phyloP scores from a whole-genome alignment of 2,329 filamentous ascomycete species.

The Beauveria australis region DNA sequence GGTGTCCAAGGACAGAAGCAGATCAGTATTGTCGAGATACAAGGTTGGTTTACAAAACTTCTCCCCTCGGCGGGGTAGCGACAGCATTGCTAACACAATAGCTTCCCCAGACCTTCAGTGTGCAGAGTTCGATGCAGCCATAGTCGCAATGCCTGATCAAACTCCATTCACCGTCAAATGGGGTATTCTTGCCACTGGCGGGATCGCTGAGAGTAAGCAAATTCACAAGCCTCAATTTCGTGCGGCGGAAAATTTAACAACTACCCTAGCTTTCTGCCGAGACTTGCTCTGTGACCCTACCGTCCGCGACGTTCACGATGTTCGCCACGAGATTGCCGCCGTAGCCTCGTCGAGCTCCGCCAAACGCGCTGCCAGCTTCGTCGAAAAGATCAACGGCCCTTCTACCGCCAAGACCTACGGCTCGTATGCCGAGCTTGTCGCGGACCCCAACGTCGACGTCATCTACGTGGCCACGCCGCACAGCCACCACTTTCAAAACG shows the following conservation, averaged over 20 bases:
- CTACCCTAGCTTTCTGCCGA: slow-evolving; percentile 53
- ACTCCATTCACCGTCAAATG: slow-evolving; percentile 43
- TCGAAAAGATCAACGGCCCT: slow-evolving; percentile 62
- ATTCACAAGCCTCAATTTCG: background rate
- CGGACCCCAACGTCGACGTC: slow-evolving; percentile 71
- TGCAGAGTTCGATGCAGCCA: background rate
- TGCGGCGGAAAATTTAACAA: background rate
- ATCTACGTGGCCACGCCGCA: slow-evolving; percentile 87
- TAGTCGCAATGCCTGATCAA: slow-evolving; percentile 27
- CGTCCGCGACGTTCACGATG: slow-evolving; percentile 59
- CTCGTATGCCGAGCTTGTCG: slow-evolving; percentile 73
- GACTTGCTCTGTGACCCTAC: slow-evolving; percentile 71
- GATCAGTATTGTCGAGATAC: background rate
- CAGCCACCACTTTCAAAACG: slow-evolving; percentile 88
- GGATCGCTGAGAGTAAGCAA: slow-evolving; percentile 47
- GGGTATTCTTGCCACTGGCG: slow-evolving; percentile 54
- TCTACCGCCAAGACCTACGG: slow-evolving; percentile 64
- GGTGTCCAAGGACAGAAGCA: background rate
- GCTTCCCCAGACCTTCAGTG: background rate
- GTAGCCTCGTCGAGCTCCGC: slow-evolving; percentile 71
- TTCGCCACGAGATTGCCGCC: slow-evolving; percentile 69
- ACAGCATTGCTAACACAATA: background rate
- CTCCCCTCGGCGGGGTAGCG: background rate
- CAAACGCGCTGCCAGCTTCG: slow-evolving; percentile 62
- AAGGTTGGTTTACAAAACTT: background rate